Conservation (phyloP, 108 stramenopile genomes). For the Asterionellopsis glacialis region DNA sequence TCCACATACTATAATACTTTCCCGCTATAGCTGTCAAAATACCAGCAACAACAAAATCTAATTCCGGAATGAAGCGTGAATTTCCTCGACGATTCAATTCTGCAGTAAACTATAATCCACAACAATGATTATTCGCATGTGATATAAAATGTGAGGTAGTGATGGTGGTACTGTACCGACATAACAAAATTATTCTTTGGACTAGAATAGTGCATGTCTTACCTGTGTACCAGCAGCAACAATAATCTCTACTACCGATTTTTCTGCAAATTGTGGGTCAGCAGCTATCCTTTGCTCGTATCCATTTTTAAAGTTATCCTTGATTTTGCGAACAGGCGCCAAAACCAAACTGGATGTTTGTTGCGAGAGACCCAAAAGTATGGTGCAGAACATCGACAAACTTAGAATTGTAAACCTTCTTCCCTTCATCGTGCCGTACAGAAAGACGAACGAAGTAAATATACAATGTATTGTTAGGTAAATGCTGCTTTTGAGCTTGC, state of each 20-base stretch:
- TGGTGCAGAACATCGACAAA: no score
- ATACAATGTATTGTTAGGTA: not conserved
- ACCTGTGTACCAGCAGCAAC: slow-evolving; percentile 66
- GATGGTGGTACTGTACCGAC: no score
- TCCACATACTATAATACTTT: slow-evolving; percentile 73
- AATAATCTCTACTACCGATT: slow-evolving; percentile 59
- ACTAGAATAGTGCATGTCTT: no score
- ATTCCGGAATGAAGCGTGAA: slow-evolving; percentile 38
- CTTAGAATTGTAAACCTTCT: not conserved
- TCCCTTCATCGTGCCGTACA: not conserved
- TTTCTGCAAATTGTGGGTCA: slow-evolving; percentile 66
- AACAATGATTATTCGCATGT: no score
- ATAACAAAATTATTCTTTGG: no score
- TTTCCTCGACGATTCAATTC: slow-evolving; percentile 61
- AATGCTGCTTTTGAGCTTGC: no score
- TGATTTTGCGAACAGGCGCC: slow-evolving; percentile 2
- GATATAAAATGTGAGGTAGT: no score
- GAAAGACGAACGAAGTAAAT: not conserved
- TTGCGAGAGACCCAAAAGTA: no score
- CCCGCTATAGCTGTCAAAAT: slow-evolving; percentile 71
- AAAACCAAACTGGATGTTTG: no score
- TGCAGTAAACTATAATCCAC: slow-evolving; percentile 22
- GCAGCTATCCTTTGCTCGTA: slow-evolving; percentile 53
- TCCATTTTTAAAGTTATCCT: slow-evolving; percentile 28
- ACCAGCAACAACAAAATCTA: slow-evolving; percentile 78